These are phyloP conservation scores for Dioscorea alata DNA, from an alignment of 106 monocot species.

Conservation along the genomic window DNA sequence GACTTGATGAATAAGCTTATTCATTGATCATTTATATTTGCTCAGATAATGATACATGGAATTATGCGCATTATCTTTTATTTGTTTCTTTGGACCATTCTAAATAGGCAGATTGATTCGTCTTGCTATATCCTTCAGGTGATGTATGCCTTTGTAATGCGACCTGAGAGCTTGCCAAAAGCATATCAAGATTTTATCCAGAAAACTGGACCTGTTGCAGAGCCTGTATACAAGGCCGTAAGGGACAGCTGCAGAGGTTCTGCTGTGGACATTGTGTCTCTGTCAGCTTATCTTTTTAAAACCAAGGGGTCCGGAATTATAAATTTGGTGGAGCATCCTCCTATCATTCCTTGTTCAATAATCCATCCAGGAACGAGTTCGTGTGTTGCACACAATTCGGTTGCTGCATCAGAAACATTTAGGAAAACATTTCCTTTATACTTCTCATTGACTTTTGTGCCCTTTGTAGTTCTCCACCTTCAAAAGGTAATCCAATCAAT, in stretches of 20 bases:
- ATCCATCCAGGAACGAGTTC: constrained; percentile 83
- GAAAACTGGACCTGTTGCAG: constrained; percentile 94
- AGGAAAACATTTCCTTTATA: constrained; percentile 96
- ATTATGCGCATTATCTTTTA: no score
- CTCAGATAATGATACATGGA: no score
- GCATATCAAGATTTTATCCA: constrained; percentile 97
- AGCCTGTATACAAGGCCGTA: constrained; percentile 89
- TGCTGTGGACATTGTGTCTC: constrained; percentile 56
- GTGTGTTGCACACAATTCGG: constrained; percentile 62
- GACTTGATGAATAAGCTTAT: no score
- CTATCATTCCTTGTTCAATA: constrained; percentile 89
- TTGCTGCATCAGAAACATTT: constrained; percentile 72
- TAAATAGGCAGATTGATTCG: no score
- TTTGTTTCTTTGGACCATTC: no score
- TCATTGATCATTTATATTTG: no score
- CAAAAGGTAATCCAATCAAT: constrained; percentile 56
- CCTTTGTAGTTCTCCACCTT: constrained; percentile 90
- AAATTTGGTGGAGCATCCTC: constrained; percentile 47
- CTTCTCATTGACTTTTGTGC: constrained; percentile 96
- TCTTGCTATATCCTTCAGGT: constrained; percentile 43
- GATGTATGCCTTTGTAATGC: constrained; percentile 99
- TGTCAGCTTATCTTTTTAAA: constrained; percentile 67
- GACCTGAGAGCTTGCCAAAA: constrained; percentile 95
- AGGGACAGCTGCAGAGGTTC: constrained; percentile 80
- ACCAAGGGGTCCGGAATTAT: constrained; percentile 35